A percentile compares a stretch with the other conserved stretches of the same genome.
These are phyloP conservation scores for Yarrowia yakushimensis DNA, from an alignment of 805 yeast species.

Conservation along the genomic window DNA sequence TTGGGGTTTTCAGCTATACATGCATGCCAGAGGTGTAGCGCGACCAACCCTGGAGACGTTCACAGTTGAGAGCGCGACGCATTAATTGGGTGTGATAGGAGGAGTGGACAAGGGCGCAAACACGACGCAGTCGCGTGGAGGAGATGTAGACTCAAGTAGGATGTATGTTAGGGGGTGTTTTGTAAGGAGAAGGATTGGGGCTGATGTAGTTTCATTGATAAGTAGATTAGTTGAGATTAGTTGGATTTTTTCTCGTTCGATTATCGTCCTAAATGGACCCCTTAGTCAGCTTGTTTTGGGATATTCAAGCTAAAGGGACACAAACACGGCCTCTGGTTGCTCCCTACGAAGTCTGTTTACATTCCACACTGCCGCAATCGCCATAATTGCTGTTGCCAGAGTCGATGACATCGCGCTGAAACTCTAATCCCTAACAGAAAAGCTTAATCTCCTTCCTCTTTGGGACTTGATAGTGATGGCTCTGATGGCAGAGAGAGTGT, in stretches of 20 bases:
- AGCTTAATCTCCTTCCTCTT: slow-evolving; percentile 9
- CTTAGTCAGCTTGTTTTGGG: neutral
- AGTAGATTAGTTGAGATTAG: neutral
- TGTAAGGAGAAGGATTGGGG: neutral
- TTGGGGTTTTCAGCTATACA: neutral
- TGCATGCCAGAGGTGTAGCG: slow-evolving; percentile 14
- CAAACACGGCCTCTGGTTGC: neutral
- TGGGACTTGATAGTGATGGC: neutral
- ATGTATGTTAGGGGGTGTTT: neutral
- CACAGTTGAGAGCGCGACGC: neutral
- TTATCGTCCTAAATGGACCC: too few relatives aligned
- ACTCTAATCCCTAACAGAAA: slow-evolving; percentile 5
- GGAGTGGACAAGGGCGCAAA: neutral
- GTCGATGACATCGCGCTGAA: neutral
- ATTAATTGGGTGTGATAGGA: neutral
- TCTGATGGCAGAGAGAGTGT: neutral
- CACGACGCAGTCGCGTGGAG: slow-evolving; percentile 15
- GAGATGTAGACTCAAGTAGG: neutral
- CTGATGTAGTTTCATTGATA: neutral
- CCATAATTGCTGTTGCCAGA: too few relatives aligned
- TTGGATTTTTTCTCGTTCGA: neutral
- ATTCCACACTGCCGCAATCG: neutral
- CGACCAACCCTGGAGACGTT: neutral
- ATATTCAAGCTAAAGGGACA: neutral
- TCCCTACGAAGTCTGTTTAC: neutral